Evolutionary conservation across 2,329 filamentous ascomycete genomes (phyloP), one percentile per base, ranked within the genome.

Genomic region (Diaporthe helianthi): DNA sequence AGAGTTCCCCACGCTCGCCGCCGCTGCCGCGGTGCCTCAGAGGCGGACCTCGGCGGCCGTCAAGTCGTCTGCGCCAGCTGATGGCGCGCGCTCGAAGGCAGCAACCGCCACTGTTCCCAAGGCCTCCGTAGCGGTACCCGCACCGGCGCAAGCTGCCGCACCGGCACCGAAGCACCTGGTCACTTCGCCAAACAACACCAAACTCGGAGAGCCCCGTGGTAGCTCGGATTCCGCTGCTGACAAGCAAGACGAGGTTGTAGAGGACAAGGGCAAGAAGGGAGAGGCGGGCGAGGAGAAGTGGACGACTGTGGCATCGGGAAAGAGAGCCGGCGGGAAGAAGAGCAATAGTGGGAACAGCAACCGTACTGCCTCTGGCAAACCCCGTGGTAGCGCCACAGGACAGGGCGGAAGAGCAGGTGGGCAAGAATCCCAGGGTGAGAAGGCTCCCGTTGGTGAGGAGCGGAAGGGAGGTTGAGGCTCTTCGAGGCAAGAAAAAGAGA

Each of bases 401-500:
- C 29, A 36, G 19, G 15, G 24, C 17, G 44, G 60, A 13, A 33
- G 52, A 33, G 19, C 55, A 31, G 36, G 41, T 9, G 24, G 33
- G 13, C 41, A 44, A 29, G 15, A 49, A 46, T 15, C 22, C 10
- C 24, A 53, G 36, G 44, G 60, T 53, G 52, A 53, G n/a, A 64
- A 31, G 7, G 36, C 6, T 63, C 46, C 66, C 10, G 41, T 51
- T 41, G 47, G 60, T 13, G 69, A 69, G 47, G 69, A 71, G 24
- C 66, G 66, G 19, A 71, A 69, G 66, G 69, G 69, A 9, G 69
- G 69, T 51, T 71, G 47, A 67, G 22, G 24, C n/a, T 26, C 9
- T 17, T 24, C 3, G 2, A 38, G 15, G 29, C 6, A 15, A 38
- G 36, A 38, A 2, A 22, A 5, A 3, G 15, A 13, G 19, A n/a